phyloP scores from a whole-genome alignment of 2,329 filamentous ascomycete species.

The Aquanectria penicillioides region DNA sequence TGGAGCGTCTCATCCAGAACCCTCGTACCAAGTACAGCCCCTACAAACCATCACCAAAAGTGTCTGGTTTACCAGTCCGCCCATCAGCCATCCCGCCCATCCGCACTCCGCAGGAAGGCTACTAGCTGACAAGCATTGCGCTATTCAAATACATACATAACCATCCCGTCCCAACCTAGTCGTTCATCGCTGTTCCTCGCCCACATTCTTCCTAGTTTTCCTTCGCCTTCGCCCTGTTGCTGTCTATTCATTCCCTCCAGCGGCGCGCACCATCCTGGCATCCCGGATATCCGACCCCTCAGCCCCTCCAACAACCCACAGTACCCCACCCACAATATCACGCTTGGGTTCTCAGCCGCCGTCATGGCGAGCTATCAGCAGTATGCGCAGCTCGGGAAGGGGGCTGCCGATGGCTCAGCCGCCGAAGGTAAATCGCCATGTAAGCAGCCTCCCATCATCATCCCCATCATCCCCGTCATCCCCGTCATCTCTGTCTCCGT shows the following conservation, averaged over 20 bases:
- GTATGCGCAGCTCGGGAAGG: conserved; percentile 40
- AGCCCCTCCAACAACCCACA: conserved; percentile 13
- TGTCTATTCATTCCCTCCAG: not conserved
- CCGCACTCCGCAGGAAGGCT: not conserved
- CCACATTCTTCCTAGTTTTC: not conserved
- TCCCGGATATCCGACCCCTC: conserved; percentile 3
- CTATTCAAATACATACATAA: conserved; percentile 10
- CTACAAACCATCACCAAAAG: not conserved
- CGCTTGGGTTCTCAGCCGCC: conserved; percentile 18
- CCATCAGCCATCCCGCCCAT: not conserved
- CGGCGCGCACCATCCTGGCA: not conserved
- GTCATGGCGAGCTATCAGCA: conserved; percentile 43
- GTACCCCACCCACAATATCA: conserved; percentile 17
- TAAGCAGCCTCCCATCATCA: conserved; percentile 31
- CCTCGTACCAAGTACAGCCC: not conserved
- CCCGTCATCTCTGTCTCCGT: conserved; percentile 24
- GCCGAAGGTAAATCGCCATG: conserved; percentile 32
- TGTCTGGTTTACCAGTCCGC: not conserved
- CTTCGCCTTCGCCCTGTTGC: not conserved
- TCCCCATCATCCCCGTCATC: conserved; percentile 28
- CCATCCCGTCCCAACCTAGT: conserved; percentile 4
- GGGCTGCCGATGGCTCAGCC: conserved; percentile 35
- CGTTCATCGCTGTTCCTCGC: not conserved
- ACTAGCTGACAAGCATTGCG: not conserved
- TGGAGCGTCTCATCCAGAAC: not conserved